A percentile compares a stretch with the other conserved stretches of the same genome.
These are phyloP conservation scores for Suhomyces emberorum DNA, from an alignment of 805 yeast genomes.

Conservation along the genomic window DNA sequence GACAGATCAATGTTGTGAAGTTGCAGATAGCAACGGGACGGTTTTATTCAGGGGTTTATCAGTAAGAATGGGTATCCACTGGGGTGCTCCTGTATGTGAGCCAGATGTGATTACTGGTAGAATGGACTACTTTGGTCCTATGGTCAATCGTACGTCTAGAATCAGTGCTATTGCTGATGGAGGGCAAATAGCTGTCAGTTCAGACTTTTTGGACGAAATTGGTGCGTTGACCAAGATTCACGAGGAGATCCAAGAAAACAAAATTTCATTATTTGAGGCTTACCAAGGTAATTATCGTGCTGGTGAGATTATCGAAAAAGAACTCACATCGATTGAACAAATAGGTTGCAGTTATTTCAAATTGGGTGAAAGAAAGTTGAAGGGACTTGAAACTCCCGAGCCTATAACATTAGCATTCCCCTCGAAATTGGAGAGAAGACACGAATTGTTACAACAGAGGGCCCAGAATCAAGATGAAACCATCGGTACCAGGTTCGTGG, in stretches of 20 bases:
- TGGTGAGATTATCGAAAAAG: constrained; percentile 58
- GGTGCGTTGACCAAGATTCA: constrained; percentile 52
- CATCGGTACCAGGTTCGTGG: constrained; percentile 36
- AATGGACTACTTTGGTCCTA: constrained; percentile 99
- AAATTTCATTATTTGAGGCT: constrained; percentile 31
- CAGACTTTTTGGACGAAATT: constrained; percentile 76
- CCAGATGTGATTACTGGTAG: constrained; percentile 90
- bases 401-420: constrained; percentile 79
- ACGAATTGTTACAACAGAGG: constrained; percentile 39
- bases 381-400: constrained; percentile 94
- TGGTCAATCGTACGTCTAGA: constrained; percentile 94
- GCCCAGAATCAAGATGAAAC: constrained; percentile 18
- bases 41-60: constrained; percentile 82
- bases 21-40: constrained; percentile 58
- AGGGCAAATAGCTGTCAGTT: constrained; percentile 89
- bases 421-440: constrained; percentile 55
- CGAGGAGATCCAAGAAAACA: constrained; percentile 31
- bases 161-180: constrained; percentile 96
- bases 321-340: constrained; percentile 59
- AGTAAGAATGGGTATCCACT: constrained; percentile 97
- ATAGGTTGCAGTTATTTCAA: constrained; percentile 66
- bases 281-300: constrained; percentile 48
- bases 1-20: constrained; percentile 78
- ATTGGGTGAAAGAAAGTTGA: constrained; percentile 83
- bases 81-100: constrained; percentile 98